These are phyloP conservation scores for Fusarium kyushuense DNA, from an alignment of 2,329 filamentous ascomycete genomes.

Conservation along the genomic window DNA sequence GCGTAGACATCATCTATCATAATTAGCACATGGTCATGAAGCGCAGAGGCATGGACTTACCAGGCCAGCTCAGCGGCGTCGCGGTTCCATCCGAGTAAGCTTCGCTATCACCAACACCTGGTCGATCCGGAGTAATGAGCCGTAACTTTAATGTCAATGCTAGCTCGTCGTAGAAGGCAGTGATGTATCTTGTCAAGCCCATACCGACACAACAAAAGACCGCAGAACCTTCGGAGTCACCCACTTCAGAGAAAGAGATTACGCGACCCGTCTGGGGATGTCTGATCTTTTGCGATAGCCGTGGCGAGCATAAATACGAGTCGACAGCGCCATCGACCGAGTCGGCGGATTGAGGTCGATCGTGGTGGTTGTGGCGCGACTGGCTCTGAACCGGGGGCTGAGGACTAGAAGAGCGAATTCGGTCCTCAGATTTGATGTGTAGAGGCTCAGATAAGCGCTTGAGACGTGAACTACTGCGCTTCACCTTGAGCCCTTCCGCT, in stretches of 20 bases:
- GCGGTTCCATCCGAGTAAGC: constrained; percentile 83
- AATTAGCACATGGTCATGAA: not conserved
- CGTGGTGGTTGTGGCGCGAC: constrained; percentile 69
- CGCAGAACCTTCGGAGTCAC: constrained; percentile 88
- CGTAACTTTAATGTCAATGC: constrained; percentile 88
- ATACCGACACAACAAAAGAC: constrained; percentile 98
- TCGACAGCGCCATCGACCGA: constrained; percentile 91
- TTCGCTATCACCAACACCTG: constrained; percentile 93
- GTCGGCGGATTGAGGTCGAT: constrained; percentile 82
- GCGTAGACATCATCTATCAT: constrained; percentile 81
- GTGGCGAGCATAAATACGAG: constrained; percentile 83
- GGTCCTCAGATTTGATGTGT: constrained; percentile 57
- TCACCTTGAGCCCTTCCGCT: constrained; percentile 58
- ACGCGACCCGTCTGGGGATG: constrained; percentile 87
- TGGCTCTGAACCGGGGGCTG: constrained; percentile 48
- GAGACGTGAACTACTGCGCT: constrained; percentile 68
- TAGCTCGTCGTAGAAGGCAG: constrained; percentile 96
- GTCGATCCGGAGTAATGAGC: constrained; percentile 92
- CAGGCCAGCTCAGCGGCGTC: constrained; percentile 93
- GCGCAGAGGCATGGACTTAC: constrained; percentile 61
- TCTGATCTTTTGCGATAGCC: constrained; percentile 87
- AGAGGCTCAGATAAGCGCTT: constrained; percentile 68
- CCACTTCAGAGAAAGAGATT: constrained; percentile 97
- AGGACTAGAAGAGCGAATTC: constrained; percentile 43
- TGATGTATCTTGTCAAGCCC: constrained; percentile 95